Conservation (phyloP, 2,329 filamentous ascomycete genomes). For the Alternaria arbusti region DNA sequence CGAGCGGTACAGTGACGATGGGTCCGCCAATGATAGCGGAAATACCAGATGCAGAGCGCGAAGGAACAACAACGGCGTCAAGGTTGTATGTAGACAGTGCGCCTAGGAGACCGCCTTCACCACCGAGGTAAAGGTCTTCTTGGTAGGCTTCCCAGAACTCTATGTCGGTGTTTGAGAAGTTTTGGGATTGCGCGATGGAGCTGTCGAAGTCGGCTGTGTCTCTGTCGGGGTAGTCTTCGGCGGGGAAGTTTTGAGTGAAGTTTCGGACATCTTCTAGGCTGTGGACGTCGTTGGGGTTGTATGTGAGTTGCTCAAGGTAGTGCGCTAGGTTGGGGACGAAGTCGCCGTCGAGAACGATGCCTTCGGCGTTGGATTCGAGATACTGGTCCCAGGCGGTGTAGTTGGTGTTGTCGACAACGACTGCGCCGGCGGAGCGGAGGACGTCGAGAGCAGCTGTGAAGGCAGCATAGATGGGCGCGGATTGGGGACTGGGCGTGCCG, state of each 20-base stretch:
- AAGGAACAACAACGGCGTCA: constrained; percentile 68
- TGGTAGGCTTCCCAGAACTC: constrained; percentile 66
- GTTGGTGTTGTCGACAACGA: constrained; percentile 65
- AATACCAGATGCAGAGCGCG: constrained; percentile 54
- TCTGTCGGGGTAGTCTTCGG: constrained; percentile 67
- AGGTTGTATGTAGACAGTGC: constrained; percentile 63
- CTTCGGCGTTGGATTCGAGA: constrained; percentile 48
- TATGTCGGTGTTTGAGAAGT: constrained; percentile 63
- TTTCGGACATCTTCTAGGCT: constrained; percentile 59
- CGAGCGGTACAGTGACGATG: constrained; percentile 68
- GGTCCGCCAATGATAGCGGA: constrained; percentile 66
- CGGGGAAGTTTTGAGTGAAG: constrained; percentile 61
- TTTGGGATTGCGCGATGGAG: constrained; percentile 52
- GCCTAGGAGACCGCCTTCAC: constrained; percentile 66
- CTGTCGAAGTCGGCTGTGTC: constrained; percentile 65
- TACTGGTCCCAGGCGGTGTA: constrained; percentile 61
- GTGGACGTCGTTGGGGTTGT: constrained; percentile 64
- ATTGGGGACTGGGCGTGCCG: constrained; percentile 37
- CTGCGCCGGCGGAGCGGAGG: constrained; percentile 63
- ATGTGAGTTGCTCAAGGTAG: constrained; percentile 63
- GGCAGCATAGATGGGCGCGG: constrained; percentile 54
- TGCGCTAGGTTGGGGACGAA: constrained; percentile 63
- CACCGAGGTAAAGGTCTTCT: constrained; percentile 60
- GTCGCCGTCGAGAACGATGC: constrained; percentile 62
- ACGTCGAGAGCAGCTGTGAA: constrained; percentile 63